phyloP scores from a whole-genome alignment of 768 basidiomycete genomes.

The Xerocomus potaroensis region DNA sequence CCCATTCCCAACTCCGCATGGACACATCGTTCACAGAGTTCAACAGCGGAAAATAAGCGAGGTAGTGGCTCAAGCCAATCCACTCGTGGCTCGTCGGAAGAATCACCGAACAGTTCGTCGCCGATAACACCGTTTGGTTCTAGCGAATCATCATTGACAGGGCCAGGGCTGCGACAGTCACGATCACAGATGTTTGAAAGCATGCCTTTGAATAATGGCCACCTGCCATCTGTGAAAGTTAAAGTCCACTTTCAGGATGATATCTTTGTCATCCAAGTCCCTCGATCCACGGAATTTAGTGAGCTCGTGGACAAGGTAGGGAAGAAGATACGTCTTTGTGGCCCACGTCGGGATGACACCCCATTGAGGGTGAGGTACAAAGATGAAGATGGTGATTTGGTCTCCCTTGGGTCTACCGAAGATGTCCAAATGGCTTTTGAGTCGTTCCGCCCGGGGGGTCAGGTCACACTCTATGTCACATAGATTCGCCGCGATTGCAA shows the following conservation, averaged over 20 bases:
- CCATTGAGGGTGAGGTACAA: constrained; percentile 82
- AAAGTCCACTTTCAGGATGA: constrained; percentile 95
- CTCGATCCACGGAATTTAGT: constrained; percentile 69
- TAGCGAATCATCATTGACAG: constrained; percentile 73
- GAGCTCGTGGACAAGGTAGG: constrained; percentile 88
- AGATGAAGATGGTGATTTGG: constrained; percentile 91
- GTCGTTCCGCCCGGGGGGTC: constrained; percentile 70
- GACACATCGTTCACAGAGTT: constrained; percentile 41
- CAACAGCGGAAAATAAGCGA: constrained; percentile 52
- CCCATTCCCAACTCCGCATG: constrained; percentile 55
- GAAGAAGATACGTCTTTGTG: constrained; percentile 89
- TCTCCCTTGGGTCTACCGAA: constrained; percentile 84
- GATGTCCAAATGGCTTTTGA: constrained; percentile 95
- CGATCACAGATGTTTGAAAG: constrained; percentile 54
- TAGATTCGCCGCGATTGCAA: constrained; percentile 33
- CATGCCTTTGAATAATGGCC: constrained; percentile 29
- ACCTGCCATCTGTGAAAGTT: constrained; percentile 65
- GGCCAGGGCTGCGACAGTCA: constrained; percentile 49
- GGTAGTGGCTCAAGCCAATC: constrained; percentile 85
- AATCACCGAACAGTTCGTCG: constrained; percentile 81
- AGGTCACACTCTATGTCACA: constrained; percentile 77
- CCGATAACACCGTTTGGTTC: constrained; percentile 90
- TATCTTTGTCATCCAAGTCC: constrained; percentile 91
- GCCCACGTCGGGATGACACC: constrained; percentile 73
- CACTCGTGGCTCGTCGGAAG: constrained; percentile 72